phyloP scores from a whole-genome alignment of 495 filamentous ascomycete species.

The Talaromyces trachyspermus region DNA sequence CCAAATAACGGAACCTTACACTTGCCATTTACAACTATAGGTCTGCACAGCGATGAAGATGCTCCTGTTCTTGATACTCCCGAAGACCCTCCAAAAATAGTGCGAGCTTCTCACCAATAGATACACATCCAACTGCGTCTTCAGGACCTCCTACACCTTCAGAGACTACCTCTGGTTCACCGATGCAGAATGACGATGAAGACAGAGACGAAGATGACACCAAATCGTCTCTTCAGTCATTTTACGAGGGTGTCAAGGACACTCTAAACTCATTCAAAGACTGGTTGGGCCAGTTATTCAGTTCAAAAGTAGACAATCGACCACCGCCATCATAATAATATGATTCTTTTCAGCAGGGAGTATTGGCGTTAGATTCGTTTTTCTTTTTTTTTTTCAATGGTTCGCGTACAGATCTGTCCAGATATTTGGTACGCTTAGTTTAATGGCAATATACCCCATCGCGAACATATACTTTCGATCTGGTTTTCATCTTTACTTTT shows the following conservation, averaged over 20 bases:
- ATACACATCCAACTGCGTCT: constrained; percentile 4
- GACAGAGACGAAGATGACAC: constrained; percentile 13
- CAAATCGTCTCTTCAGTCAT: constrained; percentile 9
- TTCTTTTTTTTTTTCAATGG: no score
- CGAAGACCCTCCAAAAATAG: constrained; percentile 28
- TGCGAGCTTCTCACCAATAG: no score
- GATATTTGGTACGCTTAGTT: no score
- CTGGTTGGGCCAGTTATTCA: constrained; percentile 30
- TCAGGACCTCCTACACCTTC: constrained; percentile 1
- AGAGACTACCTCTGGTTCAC: constrained; percentile 11
- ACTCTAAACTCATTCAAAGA: constrained; percentile 31
- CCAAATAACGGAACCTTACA: constrained; percentile 86
- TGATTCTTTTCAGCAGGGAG: background rate
- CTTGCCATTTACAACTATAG: constrained; percentile 63
- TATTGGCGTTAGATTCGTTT: background rate
- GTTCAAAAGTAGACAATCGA: constrained; percentile 29
- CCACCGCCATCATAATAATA: constrained; percentile 2
- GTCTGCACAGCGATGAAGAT: constrained; percentile 52
- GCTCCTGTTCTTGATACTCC: constrained; percentile 25
- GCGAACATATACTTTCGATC: no score
- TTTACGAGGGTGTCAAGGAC: constrained; percentile 32
- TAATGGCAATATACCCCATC: no score
- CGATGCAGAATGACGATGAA: constrained; percentile 9
- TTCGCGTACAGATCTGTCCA: no score
- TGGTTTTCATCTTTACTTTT: no score